Percentiles rank a stretch among this genome's conserved stretches.
Evolutionary conservation across 176 grass and related monocot genomes (phyloP).

Genomic region (Leersia perrieri): DNA sequence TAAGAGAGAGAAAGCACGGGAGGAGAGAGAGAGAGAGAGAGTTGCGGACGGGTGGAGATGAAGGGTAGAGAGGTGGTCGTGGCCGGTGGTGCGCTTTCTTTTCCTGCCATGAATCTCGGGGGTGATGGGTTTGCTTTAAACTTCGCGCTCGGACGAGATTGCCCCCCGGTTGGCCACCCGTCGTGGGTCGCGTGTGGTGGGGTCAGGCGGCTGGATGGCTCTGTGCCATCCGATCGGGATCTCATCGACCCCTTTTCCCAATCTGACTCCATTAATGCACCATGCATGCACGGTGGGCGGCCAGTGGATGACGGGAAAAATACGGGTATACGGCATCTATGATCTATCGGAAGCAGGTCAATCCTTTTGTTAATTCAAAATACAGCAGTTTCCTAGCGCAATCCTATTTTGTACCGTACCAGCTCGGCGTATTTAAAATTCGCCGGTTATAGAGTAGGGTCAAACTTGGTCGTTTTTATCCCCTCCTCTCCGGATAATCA

Average conservation of each 20-base stretch:
- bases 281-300: neutral
- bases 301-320: neutral
- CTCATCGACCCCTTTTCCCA: neutral
- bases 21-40: neutral
- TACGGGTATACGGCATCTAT: neutral
- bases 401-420: neutral
- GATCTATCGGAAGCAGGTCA: neutral
- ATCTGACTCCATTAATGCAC: neutral
- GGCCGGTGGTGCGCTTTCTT: slow-evolving; percentile 18
- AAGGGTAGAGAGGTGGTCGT: slow-evolving; percentile 21
- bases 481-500: neutral
- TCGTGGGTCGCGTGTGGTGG: slow-evolving; percentile 25
- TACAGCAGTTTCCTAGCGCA: neutral
- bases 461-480: neutral
- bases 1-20: neutral
- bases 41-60: neutral
- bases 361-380: slow-evolving; percentile 2
- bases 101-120: slow-evolving; percentile 49
- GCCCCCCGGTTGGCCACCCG: slow-evolving; percentile 38
- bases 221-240: slow-evolving; percentile 37
- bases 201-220: neutral
- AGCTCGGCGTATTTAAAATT: neutral
- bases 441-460: neutral
- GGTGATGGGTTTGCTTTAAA: slow-evolving; percentile 11
- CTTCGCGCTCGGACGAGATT: slow-evolving; percentile 49